These are phyloP conservation scores for Trichoderma aggressivum DNA, from an alignment of 2,329 filamentous ascomycete genomes.

Conservation along the genomic window DNA sequence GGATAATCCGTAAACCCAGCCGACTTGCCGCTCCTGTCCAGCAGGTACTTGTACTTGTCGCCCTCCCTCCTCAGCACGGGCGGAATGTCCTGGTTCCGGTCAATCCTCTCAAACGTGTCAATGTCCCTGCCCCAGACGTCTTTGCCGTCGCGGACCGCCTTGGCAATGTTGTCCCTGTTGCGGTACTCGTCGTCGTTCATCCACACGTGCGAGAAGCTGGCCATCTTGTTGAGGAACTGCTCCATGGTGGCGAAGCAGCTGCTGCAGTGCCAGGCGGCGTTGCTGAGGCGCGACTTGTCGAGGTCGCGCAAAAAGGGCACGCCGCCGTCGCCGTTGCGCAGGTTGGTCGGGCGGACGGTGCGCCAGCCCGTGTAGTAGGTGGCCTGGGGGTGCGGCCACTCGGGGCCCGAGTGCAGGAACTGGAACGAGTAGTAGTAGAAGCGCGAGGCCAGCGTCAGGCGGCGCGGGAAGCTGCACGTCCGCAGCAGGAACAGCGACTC, in stretches of 20 bases:
- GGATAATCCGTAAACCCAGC: conserved; percentile 50
- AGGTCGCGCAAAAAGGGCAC: conserved; percentile 36
- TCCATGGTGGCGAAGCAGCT: conserved; percentile 56
- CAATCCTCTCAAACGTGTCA: conserved; percentile 47
- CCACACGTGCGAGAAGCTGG: conserved; percentile 52
- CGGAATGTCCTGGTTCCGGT: conserved; percentile 52
- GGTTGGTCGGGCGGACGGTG: conserved; percentile 52
- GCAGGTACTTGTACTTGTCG: conserved; percentile 44
- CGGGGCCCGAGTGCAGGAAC: conserved; percentile 39
- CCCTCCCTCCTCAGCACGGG: conserved; percentile 40
- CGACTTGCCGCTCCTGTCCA: conserved; percentile 43
- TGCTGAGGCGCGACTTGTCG: conserved; percentile 44
- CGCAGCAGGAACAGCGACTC: conserved; percentile 47
- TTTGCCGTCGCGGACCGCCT: conserved; percentile 47
- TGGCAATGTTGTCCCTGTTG: conserved; percentile 47
- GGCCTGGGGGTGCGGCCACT: conserved; percentile 59
- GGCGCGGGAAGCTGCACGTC: conserved; percentile 50
- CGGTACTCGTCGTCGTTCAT: conserved; percentile 50
- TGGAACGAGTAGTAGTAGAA: conserved; percentile 60
- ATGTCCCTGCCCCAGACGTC: conserved; percentile 53
- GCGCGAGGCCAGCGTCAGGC: conserved; percentile 48
- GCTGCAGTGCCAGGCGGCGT: conserved; percentile 61
- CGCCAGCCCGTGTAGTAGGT: conserved; percentile 46
- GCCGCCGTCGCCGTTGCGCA: conserved; percentile 48
- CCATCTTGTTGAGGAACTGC: conserved; percentile 54